Evolutionary conservation across 306 rosid genomes (phyloP).

Genomic region (Clitoria ternatea): DNA sequence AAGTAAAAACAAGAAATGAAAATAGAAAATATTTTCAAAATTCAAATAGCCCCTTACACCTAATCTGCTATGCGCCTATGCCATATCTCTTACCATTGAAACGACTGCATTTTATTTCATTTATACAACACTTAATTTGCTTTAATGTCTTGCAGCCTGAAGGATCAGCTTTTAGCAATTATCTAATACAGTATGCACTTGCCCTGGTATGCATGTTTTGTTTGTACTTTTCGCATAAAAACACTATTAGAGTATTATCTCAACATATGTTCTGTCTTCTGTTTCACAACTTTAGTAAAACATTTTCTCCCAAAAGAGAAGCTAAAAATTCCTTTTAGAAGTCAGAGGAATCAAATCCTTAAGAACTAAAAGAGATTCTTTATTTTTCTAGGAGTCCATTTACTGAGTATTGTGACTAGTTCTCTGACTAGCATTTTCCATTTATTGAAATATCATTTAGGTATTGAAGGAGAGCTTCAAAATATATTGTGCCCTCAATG

Average conservation of each 20-base stretch:
- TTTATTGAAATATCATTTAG: slow-evolving; percentile 37
- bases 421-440: background rate
- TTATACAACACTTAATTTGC: slow-evolving; percentile 23
- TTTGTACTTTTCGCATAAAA: slow-evolving; percentile 6
- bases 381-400: background rate
- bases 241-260: background rate
- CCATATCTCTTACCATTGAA: background rate
- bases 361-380: background rate
- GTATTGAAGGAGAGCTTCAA: slow-evolving; percentile 96
- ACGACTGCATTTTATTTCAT: background rate
- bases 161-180: slow-evolving; percentile 65
- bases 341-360: background rate
- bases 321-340: background rate
- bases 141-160: slow-evolving; percentile 73
- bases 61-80: background rate
- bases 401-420: background rate
- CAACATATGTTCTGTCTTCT: background rate
- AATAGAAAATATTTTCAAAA: too few relatives aligned
- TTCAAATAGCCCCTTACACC: too few relatives aligned
- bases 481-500: slow-evolving; percentile 85
- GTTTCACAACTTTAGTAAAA: background rate
- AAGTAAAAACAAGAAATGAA: too few relatives aligned
- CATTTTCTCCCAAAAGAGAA: background rate
- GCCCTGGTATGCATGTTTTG: slow-evolving; percentile 66
- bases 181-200: slow-evolving; percentile 88